Conservation (phyloP, 352 stramenopile genomes). For the Phytopythium chamaehyphon region DNA sequence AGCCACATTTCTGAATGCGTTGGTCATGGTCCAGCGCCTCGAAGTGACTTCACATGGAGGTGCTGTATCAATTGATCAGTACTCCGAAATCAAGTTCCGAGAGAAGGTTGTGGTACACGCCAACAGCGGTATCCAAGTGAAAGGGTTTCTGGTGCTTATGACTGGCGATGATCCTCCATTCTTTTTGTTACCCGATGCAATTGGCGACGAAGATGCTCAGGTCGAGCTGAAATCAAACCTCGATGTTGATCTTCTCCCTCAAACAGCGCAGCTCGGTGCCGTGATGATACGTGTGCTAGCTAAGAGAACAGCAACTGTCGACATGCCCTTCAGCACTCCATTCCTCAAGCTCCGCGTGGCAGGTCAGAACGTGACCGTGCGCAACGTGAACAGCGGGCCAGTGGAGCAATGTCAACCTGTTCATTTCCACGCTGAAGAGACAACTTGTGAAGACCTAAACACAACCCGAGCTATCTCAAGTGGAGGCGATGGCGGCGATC, state of each 20-base stretch:
- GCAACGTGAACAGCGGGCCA: constrained; percentile 40
- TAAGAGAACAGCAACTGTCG: constrained; percentile 21
- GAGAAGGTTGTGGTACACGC: constrained; percentile 25
- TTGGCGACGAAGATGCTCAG: constrained; percentile 2
- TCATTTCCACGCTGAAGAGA: constrained; percentile 30
- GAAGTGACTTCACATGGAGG: constrained; percentile 22
- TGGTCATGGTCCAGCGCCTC: constrained; percentile 35
- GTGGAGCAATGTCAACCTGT: constrained; percentile 39
- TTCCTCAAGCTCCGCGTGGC: constrained; percentile 41
- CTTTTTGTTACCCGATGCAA: neutral
- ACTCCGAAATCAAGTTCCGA: constrained; percentile 63
- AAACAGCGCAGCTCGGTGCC: constrained; percentile 45
- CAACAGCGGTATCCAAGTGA: constrained; percentile 21
- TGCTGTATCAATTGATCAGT: constrained; percentile 51
- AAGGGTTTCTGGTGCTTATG: constrained; percentile 44
- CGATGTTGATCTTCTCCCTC: constrained; percentile 39
- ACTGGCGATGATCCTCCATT: constrained; percentile 8
- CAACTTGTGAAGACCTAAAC: constrained; percentile 30
- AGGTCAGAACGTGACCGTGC: constrained; percentile 41
- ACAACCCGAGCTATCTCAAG: neutral
- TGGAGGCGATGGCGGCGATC: neutral
- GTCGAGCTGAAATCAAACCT: constrained; percentile 14
- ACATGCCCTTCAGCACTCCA: constrained; percentile 58
- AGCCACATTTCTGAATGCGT: constrained; percentile 48
- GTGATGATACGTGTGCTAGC: constrained; percentile 29